Evolutionary conservation across 1,284 basidiomycete species (phyloP).

Genomic region (Agroathelia rolfsii): DNA sequence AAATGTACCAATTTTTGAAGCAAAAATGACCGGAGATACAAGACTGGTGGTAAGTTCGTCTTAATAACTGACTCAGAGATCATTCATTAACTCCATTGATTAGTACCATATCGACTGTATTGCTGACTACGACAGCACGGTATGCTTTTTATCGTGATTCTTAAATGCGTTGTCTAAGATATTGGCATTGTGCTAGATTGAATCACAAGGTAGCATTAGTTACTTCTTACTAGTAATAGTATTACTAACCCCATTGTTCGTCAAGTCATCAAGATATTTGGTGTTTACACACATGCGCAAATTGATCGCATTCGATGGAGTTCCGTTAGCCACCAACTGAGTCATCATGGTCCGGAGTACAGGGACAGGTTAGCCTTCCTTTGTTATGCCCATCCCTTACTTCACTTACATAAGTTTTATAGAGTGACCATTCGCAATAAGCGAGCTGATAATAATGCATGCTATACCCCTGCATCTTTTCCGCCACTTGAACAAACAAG

Average conservation of each 20-base stretch:
- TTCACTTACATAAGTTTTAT: no score
- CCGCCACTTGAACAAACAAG: no score
- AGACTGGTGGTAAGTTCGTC: slow-evolving; percentile 43
- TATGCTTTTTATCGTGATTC: slow-evolving; percentile 19
- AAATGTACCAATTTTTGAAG: slow-evolving; percentile 54
- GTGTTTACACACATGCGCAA: slow-evolving; percentile 53
- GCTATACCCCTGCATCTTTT: no score
- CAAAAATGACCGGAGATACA: slow-evolving; percentile 54
- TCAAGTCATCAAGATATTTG: slow-evolving; percentile 49
- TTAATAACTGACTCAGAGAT: background rate
- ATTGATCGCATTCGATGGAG: slow-evolving; percentile 48
- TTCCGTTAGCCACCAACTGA: slow-evolving; percentile 40
- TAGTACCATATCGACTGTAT: slow-evolving; percentile 60
- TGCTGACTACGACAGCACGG: slow-evolving; percentile 38
- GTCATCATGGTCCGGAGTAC: slow-evolving; percentile 45
- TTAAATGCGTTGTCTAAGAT: background rate
- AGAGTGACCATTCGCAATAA: no score
- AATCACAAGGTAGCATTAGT: slow-evolving; percentile 39
- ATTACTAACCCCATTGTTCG: no score
- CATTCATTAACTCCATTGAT: background rate
- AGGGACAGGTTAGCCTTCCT: slow-evolving; percentile 33
- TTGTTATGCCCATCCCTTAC: no score
- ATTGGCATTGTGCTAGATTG: slow-evolving; percentile 25
- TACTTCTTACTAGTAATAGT: background rate
- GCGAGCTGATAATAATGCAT: no score